Base-by-base conservation (phyloP, 2,329 filamentous ascomycete genomes). In the Aureobasidium leucospermi region DNA sequence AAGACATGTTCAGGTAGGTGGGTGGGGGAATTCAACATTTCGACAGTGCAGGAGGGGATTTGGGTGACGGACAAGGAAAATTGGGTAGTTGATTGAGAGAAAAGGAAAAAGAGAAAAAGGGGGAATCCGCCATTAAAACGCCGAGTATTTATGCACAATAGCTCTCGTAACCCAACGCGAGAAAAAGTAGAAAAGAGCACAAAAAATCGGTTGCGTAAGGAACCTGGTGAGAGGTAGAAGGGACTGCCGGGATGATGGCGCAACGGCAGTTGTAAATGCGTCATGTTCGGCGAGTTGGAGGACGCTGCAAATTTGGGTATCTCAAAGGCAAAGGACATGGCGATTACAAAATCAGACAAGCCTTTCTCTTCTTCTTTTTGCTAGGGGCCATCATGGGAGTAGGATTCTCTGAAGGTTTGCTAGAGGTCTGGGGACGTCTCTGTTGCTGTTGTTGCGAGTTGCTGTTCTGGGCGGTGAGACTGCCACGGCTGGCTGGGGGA, bases 361-460 rank as follows among this genome's bases (percentile, higher is more conserved):
- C 88, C 78, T 87, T 86, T 83, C 89, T 91, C 85, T 90, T 94
- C 79, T 87, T 87, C 81, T 86, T 90, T 77, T 79, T 80, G 58
- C 58, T 59, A 13, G 58, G 58, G 38, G 68, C 66, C n/a, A 68
- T 65, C 56, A 63, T 60, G 57, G 38, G 62, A 51, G 23, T 69
- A 64, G 65, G 60, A 61, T 60, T 60, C 13, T 62, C 58, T 39
- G 67, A 63, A 57, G 71, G 70, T 58, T 63, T 68, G 43, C 59
- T 68, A 61, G 60, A 67, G 47, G 70, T 66, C 53, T 69, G 69
- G 42, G 70, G 68, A 34, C 70, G 71, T 64, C 73, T 69, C 55
- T 74, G 57, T 16, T 39, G 49, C 15, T 42, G 32, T 16, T 47
- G 42, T 42, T 69, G 62, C 70, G 73, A 49, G 70, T 67, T 29